Evolutionary conservation across 1,139 yeast genomes (phyloP).

Genomic region (Candida sp.): DNA sequence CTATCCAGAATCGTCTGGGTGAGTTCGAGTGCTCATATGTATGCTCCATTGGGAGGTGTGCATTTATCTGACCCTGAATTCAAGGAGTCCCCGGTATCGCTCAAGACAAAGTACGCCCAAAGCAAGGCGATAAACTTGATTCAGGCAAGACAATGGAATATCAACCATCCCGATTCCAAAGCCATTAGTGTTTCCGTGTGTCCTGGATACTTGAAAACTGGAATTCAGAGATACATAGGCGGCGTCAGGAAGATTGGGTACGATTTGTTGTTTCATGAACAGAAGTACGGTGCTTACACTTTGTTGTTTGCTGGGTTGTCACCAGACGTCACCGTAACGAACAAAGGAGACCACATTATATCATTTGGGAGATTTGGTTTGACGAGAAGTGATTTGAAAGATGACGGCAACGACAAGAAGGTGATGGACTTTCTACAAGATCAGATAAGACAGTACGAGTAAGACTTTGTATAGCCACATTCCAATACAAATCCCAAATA

Average conservation of each 20-base stretch:
- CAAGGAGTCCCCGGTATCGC: constrained; percentile 7
- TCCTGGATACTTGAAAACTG: constrained; percentile 52
- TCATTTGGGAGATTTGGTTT: constrained; percentile 11
- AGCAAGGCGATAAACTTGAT: constrained; percentile 50
- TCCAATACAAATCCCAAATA: neutral
- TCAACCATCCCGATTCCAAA: constrained; percentile 37
- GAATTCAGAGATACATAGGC: constrained; percentile 35
- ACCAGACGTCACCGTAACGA: constrained; percentile 7
- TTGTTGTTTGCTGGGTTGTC: constrained; percentile 22
- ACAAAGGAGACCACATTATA: constrained; percentile 9
- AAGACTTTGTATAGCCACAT: neutral
- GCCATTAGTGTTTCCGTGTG: constrained; percentile 39
- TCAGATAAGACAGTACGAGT: constrained; percentile 6
- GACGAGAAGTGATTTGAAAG: constrained; percentile 9
- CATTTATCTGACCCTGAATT: constrained; percentile 39
- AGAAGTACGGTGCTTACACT: constrained; percentile 21
- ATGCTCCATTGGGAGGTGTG: constrained; percentile 44
- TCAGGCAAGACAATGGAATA: constrained; percentile 46
- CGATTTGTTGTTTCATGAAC: constrained; percentile 1
- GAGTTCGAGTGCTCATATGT: constrained; percentile 41
- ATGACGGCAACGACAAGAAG: constrained; percentile 2
- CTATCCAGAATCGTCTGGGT: constrained; percentile 49
- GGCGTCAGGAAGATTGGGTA: constrained; percentile 6
- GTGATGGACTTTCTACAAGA: constrained; percentile 9
- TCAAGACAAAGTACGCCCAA: constrained; percentile 37